Percentiles rank a stretch among this genome's conserved stretches.
Conservation (phyloP, 148 eudicot species). For the Rhododendron henanense region DNA sequence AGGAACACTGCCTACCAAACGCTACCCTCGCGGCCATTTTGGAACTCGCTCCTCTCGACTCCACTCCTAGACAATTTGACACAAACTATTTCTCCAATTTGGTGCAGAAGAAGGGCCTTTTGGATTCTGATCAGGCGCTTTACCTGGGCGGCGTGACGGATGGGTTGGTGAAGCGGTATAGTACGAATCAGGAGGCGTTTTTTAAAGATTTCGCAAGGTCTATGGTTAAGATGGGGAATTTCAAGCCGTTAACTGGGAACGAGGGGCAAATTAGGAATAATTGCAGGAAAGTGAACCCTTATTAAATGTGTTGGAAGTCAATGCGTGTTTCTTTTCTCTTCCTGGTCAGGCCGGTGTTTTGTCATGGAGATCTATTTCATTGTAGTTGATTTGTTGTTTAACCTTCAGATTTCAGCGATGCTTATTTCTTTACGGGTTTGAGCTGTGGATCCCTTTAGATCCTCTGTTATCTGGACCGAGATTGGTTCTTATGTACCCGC, state of each 20-base stretch:
- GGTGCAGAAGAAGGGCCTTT: conserved; percentile 38
- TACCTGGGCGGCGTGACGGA: conserved; percentile 50
- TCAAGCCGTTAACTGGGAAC: conserved; percentile 41
- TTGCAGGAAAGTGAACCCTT: conserved; percentile 21
- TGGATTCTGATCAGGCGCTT: conserved; percentile 60
- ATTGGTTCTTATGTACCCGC: too few species aligned
- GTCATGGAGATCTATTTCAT: too few species aligned
- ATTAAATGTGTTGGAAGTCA: not conserved
- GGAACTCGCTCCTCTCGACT: conserved; percentile 42
- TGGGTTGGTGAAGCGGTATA: conserved; percentile 38
- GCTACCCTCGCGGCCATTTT: conserved; percentile 24
- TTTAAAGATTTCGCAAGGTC: conserved; percentile 35
- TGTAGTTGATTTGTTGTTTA: too few species aligned
- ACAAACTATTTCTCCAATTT: conserved; percentile 47
- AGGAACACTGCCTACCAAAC: not conserved
- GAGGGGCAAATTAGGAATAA: conserved; percentile 37
- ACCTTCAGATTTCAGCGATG: too few species aligned
- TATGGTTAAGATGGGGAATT: conserved; percentile 59
- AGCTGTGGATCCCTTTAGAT: too few species aligned
- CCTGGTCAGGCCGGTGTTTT: too few species aligned
- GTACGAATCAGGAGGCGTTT: conserved; percentile 22
- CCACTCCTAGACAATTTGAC: conserved; percentile 41
- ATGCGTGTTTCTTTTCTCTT: not conserved
- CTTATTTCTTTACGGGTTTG: too few species aligned
- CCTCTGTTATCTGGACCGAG: too few species aligned